These are phyloP conservation scores for Floccularia luteovirens DNA, from an alignment of 768 basidiomycete genomes.

Conservation along the genomic window DNA sequence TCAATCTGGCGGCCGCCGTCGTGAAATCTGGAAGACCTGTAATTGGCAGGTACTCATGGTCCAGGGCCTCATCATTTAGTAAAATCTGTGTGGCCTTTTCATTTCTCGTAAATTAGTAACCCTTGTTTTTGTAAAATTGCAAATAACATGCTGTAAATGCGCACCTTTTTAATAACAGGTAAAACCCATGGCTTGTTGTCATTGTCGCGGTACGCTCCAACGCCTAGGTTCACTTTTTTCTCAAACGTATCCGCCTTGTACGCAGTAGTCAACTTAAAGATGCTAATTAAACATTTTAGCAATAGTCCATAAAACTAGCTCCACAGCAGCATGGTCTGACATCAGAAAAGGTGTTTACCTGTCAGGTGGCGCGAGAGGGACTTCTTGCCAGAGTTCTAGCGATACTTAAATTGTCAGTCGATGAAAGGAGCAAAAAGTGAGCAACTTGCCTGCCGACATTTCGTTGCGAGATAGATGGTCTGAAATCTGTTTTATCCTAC, in stretches of 20 bases:
- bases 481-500: conserved; percentile 53
- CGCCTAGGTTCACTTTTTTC: conserved; percentile 86
- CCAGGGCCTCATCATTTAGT: conserved; percentile 60
- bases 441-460: conserved; percentile 49
- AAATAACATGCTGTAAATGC: conserved; percentile 1
- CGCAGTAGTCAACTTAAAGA: conserved; percentile 85
- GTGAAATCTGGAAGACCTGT: conserved; percentile 83
- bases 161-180: conserved; percentile 83
- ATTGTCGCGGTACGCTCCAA: conserved; percentile 89
- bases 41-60: conserved; percentile 93
- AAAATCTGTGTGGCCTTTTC: conserved; percentile 66
- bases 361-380: conserved; percentile 82
- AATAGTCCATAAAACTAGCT: conserved; percentile 2
- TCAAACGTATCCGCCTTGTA: conserved; percentile 75
- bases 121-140: neutral
- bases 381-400: conserved; percentile 65
- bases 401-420: neutral
- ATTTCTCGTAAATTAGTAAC: neutral
- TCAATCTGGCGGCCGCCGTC: conserved; percentile 71
- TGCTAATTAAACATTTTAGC: conserved; percentile 35
- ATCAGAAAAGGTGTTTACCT: conserved; percentile 47
- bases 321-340: no score
- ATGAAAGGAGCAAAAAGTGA: neutral
- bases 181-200: conserved; percentile 87
- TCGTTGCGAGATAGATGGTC: conserved; percentile 39